Evolutionary conservation across 371 early-diverging fungal species (phyloP), one percentile per base, ranked within the genome.

Genomic region (Circinella minor): DNA sequence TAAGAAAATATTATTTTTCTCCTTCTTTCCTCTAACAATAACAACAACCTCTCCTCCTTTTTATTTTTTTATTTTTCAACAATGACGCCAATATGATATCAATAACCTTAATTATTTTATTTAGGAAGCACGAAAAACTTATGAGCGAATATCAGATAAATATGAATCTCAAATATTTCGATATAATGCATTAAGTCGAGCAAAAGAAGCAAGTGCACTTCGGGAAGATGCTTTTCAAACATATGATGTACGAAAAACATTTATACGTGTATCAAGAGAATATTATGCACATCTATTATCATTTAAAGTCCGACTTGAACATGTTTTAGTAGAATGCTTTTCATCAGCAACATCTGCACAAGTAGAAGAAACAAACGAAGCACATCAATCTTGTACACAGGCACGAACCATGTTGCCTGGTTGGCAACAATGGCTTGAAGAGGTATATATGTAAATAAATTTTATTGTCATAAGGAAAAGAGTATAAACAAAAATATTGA

Each of bases 151-250:
- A 17, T 71, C 85, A 62, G 91, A 92, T 51, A 80, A 79, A 69
- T 92, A 90, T 67, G 92, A 93, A 74, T 76, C 78, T n/a, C 89
- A 90, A 15, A 73, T 90, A 34, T 75, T 75, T 27, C 82, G 85
- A 70, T 91, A 90, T 69, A 79, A 78, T 48, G 76, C 78, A 5
- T 77, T 88, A 36, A 88, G 89, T 39, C 85, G 89, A 48, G 79
- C 88, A 61, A 92, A 91, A 65, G 93, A 93, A 70, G 75, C 90
- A 13, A 87, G 86, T 65, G 89, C 90, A 4, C 67, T 91, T 36
- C 77, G 88, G 20, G 93, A 93, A 75, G 91, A 93, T 66, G 90
- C 91, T 0, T 91, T 89, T 65, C 86, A 88, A 61, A 78, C 91
- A 54, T 90, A 80, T 67, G 92, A 92, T 62, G 74, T 83, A 14